Conservation (phyloP, 352 stramenopile species). For the Phytophthora kernoviae region DNA sequence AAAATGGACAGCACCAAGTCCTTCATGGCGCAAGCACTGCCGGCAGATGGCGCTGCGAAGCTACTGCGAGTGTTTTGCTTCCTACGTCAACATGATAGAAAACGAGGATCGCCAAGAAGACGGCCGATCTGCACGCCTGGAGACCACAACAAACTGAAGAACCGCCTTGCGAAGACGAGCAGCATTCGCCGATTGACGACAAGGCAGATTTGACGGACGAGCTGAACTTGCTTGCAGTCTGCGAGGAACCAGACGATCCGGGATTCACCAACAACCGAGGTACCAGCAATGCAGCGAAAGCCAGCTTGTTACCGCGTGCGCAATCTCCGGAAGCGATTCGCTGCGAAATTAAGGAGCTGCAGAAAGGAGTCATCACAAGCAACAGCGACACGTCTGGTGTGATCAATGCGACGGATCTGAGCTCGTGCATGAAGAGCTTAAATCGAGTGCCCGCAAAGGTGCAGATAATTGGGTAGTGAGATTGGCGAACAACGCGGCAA, state of each 20-base stretch:
- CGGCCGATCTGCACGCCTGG: constrained; percentile 37
- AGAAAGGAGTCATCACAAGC: constrained; percentile 44
- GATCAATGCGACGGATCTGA: constrained; percentile 47
- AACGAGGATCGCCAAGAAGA: constrained; percentile 45
- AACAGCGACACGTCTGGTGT: constrained; percentile 44
- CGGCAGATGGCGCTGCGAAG: constrained; percentile 46
- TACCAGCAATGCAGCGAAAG: constrained; percentile 17
- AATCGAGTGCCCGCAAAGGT: constrained; percentile 41
- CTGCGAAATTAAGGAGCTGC: constrained; percentile 52
- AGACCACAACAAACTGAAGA: constrained; percentile 12
- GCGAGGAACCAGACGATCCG: constrained; percentile 23
- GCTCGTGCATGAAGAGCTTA: constrained; percentile 46
- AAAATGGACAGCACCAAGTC: constrained; percentile 12
- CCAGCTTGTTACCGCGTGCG: background rate
- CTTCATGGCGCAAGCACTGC: constrained; percentile 5
- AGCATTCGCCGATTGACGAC: constrained; percentile 19
- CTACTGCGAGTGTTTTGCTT: constrained; percentile 60
- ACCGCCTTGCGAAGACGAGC: constrained; percentile 5
- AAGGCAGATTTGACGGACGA: constrained; percentile 27
- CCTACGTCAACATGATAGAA: constrained; percentile 62
- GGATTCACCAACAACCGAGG: background rate
- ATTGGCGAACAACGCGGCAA: too few species aligned
- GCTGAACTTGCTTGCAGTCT: constrained; percentile 35
- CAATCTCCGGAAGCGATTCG: constrained; percentile 21
- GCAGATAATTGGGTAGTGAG: background rate